These are phyloP conservation scores for Gynandropsis gynandra DNA, from an alignment of 345 rosid species.

Conservation along the genomic window DNA sequence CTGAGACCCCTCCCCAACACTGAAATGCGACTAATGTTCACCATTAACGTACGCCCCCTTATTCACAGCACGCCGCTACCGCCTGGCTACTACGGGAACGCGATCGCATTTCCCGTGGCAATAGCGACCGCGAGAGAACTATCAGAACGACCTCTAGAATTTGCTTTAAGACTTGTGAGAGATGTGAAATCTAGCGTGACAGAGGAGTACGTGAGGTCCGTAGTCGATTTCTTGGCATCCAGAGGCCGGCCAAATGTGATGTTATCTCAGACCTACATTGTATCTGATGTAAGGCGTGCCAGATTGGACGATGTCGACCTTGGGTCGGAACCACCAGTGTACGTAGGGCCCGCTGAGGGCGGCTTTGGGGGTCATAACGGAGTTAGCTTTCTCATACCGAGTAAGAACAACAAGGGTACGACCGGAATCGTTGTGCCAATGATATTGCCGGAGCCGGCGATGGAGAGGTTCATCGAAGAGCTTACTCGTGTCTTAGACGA, in stretches of 20 bases:
- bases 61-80: slow-evolving; percentile 22
- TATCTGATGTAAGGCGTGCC: slow-evolving; percentile 34
- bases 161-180: slow-evolving; percentile 28
- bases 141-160: slow-evolving; percentile 20
- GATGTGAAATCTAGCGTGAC: slow-evolving; percentile 28
- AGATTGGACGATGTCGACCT: slow-evolving; percentile 35
- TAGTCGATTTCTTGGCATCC: slow-evolving; percentile 40
- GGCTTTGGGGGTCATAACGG: background rate
- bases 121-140: slow-evolving; percentile 24
- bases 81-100: slow-evolving; percentile 40
- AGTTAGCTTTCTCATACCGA: slow-evolving; percentile 31
- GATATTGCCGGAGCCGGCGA: slow-evolving; percentile 37
- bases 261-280: slow-evolving; percentile 23
- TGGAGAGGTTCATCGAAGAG: slow-evolving; percentile 40
- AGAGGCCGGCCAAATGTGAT: slow-evolving; percentile 39
- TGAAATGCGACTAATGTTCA: slow-evolving; percentile 26
- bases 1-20: slow-evolving; percentile 19
- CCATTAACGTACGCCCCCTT: slow-evolving; percentile 26
- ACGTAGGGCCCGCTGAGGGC: slow-evolving; percentile 21
- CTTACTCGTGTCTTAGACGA: slow-evolving; percentile 26
- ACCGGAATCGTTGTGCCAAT: slow-evolving; percentile 38
- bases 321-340: slow-evolving; percentile 53
- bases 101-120: slow-evolving; percentile 29
- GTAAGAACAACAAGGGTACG: slow-evolving; percentile 31
- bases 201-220: slow-evolving; percentile 49